These are phyloP conservation scores for Cladophialophora bantiana DNA, from an alignment of 2,329 filamentous ascomycete genomes.

Conservation along the genomic window DNA sequence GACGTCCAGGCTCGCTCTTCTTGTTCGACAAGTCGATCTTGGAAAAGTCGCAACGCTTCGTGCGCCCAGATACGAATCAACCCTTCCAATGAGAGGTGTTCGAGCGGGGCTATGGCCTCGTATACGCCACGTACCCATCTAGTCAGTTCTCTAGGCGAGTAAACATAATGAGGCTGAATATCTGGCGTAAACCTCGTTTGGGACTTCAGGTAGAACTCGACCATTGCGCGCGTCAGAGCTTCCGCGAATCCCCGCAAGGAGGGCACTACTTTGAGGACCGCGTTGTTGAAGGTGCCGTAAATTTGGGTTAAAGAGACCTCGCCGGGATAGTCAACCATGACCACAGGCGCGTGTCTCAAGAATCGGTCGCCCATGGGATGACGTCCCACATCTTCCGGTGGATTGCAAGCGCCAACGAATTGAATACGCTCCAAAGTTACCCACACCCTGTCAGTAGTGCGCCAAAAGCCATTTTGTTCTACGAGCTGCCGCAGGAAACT, in stretches of 20 bases:
- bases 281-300: constrained; percentile 97
- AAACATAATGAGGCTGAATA: constrained; percentile 98
- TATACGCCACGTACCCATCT: constrained; percentile 98
- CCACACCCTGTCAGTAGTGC: constrained; percentile 96
- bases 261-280: constrained; percentile 95
- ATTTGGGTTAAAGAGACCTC: constrained; percentile 95
- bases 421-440: constrained; percentile 97
- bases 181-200: constrained; percentile 93
- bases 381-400: constrained; percentile 94
- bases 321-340: constrained; percentile 99
- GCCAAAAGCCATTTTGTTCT: constrained; percentile 99
- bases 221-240: constrained; percentile 94
- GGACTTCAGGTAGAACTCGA: constrained; percentile 92
- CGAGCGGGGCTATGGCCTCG: constrained; percentile 91
- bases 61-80: constrained; percentile 98
- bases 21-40: constrained; percentile 93
- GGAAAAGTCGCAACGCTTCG: constrained; percentile 93
- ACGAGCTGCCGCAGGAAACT: constrained; percentile 97
- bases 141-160: constrained; percentile 97
- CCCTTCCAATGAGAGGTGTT: constrained; percentile 85
- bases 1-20: constrained; percentile 96
- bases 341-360: constrained; percentile 93
- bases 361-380: constrained; percentile 93
- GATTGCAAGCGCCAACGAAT: constrained; percentile 98
- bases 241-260: constrained; percentile 94